Percentiles rank a stretch among this genome's conserved stretches.
Conservation (phyloP, 768 basidiomycete genomes). For the Lactarius psammicola region DNA sequence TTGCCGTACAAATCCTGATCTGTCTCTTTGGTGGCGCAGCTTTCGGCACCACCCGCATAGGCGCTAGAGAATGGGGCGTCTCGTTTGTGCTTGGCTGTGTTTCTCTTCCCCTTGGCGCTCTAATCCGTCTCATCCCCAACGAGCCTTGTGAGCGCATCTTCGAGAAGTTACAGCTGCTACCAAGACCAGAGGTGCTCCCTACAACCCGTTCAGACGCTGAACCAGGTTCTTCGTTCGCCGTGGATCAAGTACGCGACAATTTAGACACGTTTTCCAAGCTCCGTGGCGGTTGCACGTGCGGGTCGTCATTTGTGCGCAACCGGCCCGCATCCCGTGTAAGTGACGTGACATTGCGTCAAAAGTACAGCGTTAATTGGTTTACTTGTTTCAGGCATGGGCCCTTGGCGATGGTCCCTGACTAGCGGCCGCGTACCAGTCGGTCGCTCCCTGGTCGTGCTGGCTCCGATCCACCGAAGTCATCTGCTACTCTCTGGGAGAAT, state of each 20-base stretch:
- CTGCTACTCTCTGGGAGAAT: no score
- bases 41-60: conserved; percentile 80
- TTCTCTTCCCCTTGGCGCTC: conserved; percentile 82
- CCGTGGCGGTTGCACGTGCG: conserved; percentile 82
- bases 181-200: conserved; percentile 65
- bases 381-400: conserved; percentile 38
- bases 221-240: conserved; percentile 73
- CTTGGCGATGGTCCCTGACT: conserved; percentile 62
- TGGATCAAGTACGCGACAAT: conserved; percentile 82
- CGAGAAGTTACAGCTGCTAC: conserved; percentile 55
- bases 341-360: conserved; percentile 32
- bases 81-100: conserved; percentile 83
- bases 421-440: no score
- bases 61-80: conserved; percentile 89
- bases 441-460: no score
- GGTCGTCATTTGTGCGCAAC: conserved; percentile 82
- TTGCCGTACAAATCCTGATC: conserved; percentile 81
- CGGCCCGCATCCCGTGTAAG: conserved; percentile 45
- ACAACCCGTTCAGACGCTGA: conserved; percentile 54
- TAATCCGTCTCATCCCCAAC: conserved; percentile 81
- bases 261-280: conserved; percentile 76
- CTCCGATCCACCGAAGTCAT: no score
- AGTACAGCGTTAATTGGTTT: conserved; percentile 29
- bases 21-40: conserved; percentile 90
- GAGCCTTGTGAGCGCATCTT: conserved; percentile 68